Conservation (phyloP, 106 monocot genomes). For the Allium sativum region DNA sequence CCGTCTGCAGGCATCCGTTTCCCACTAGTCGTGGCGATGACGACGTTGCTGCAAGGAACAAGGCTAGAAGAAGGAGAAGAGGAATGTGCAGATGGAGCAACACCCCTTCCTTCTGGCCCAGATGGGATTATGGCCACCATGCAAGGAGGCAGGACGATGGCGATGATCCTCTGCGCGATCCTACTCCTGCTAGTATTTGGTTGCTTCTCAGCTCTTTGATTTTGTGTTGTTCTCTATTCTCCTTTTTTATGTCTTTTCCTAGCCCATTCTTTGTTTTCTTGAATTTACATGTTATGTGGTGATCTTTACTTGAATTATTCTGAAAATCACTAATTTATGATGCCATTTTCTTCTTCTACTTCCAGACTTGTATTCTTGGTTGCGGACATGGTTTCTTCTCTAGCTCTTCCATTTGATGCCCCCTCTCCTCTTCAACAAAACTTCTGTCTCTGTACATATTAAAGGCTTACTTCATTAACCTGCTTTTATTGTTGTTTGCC, state of each 20-base stretch:
- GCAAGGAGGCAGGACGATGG: neutral
- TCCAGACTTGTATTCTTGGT: conserved; percentile 61
- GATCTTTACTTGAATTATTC: no score
- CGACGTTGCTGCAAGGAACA: neutral
- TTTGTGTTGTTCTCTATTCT: conserved; percentile 14
- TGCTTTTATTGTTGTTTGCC: no score
- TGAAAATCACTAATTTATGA: neutral
- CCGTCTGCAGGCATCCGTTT: conserved; percentile 60
- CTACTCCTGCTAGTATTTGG: conserved; percentile 21
- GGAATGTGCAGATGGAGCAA: conserved; percentile 21
- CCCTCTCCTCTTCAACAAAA: neutral
- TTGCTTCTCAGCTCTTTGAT: conserved; percentile 6
- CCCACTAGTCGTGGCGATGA: neutral
- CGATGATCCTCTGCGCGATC: conserved; percentile 9
- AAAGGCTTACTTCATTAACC: no score
- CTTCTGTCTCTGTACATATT: no score
- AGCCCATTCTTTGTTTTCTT: neutral
- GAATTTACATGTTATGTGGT: no score
- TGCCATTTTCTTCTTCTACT: neutral
- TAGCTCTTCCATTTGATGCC: conserved; percentile 6
- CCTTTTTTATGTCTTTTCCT: conserved; percentile 10
- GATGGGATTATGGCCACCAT: neutral
- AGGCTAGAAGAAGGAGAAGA: neutral
- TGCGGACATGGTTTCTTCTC: conserved; percentile 53
- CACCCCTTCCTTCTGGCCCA: conserved; percentile 19